Base-by-base conservation (phyloP, 768 basidiomycete species). In the Cyathus striatus region DNA sequence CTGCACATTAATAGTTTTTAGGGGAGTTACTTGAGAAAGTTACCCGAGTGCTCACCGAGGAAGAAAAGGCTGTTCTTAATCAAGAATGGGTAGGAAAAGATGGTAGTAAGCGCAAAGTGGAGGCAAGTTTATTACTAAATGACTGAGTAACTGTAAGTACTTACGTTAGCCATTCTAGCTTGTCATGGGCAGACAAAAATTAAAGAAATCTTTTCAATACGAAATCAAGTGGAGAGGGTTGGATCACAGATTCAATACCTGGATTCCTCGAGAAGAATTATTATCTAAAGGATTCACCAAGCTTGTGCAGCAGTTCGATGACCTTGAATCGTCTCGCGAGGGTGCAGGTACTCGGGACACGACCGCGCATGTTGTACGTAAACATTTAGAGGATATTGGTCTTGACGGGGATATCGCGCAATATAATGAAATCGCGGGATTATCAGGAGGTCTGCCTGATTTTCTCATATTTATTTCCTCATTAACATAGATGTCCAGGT, bases 331-430 rank as follows among this genome's bases (percentile, higher is more conserved):
- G 1, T 96, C 93, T 3, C 72, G 95, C 52, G 94, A 98, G 64
- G 94, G 94, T 47, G 92, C 95, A 44, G 95, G 94, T 39, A 70
- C 85, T 23, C 82, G 92, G 33, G 94, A 98, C 52, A 95, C 92
- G 4, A 67, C 83, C 25, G 78, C 79, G 13, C 75, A 82, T 53
- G 68, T 89, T 37, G 88, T 97, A 37, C 78, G 94, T 51, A 90
- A 93, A 64, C 90, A 94, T 53, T 68, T 98, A 36, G 92, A 96
- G 63, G 93, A 93, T 52, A 90, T 98, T 51, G 95, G 94, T 25
- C 74, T 98, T 27, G 91, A 97, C 66, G 94, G 94, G 33, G 91
- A 97, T 68, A 97, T 97, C 47, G 94, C 94, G 9, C 91, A 96
- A 64, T 97, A 98, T 67, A 95, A 96, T 57, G 94, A 98, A 67